Evolutionary conservation across 805 yeast species (phyloP).

Genomic region (Candida nitratophila): DNA sequence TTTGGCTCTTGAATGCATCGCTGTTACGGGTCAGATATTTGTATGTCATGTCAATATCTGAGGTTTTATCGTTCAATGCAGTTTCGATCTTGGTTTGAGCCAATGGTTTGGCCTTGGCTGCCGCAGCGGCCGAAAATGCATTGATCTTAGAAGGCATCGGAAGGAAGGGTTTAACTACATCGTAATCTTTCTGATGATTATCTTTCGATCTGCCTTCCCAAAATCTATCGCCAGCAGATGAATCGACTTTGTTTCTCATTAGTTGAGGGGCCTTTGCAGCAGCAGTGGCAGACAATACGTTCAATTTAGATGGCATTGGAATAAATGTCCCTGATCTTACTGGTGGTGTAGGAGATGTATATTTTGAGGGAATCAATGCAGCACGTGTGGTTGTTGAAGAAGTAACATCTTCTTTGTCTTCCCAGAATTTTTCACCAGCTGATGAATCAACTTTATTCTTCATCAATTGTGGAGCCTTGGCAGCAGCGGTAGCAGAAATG

Average conservation of each 20-base stretch:
- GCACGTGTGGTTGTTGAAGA: not conserved
- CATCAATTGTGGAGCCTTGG: constrained; percentile 13
- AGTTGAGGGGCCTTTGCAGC: constrained; percentile 19
- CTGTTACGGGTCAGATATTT: constrained; percentile 4
- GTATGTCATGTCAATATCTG: constrained; percentile 7
- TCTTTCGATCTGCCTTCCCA: not conserved
- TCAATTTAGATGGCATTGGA: constrained; percentile 12
- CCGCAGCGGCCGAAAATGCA: constrained; percentile 15
- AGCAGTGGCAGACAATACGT: constrained; percentile 13
- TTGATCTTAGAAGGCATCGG: constrained; percentile 12
- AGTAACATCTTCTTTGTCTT: not conserved
- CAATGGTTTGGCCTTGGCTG: constrained; percentile 18
- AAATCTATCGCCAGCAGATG: not conserved
- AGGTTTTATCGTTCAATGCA: constrained; percentile 9
- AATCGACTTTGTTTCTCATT: constrained; percentile 1
- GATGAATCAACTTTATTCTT: not conserved
- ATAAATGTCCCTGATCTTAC: constrained; percentile 3
- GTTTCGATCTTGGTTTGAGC: constrained; percentile 6
- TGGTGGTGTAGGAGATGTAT: not conserved
- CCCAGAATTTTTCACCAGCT: not conserved
- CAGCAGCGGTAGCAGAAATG: constrained; percentile 16
- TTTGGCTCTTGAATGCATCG: constrained; percentile 2
- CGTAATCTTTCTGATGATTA: not conserved
- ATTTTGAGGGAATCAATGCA: too few species aligned
- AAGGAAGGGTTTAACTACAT: not conserved